Evolutionary conservation across 1,139 yeast genomes (phyloP), one percentile per base, ranked within the genome.

Genomic region (Pichia sp.): DNA sequence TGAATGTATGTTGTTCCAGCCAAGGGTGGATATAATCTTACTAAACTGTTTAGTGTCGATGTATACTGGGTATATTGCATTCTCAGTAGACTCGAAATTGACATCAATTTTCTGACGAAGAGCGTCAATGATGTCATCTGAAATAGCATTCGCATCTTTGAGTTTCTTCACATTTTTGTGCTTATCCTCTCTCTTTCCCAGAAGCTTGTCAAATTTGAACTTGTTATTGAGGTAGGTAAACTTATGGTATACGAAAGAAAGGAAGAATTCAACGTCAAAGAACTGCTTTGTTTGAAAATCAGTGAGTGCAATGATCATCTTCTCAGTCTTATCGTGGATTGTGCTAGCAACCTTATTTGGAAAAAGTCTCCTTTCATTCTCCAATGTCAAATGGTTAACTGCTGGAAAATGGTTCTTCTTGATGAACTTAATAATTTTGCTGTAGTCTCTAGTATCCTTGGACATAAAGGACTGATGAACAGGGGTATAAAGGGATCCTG

Each of bases 401-500:
- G 69, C 55, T 8, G 86, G 85, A 38, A 60, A 58, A 30, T 69
- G 62, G 45, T 70, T 66, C 33, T 60, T 57, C 21, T 57, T 50
- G 19, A 80, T 59, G 59, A 79, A 80, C 11, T 64, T 50, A 45
- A 65, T 51, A n/a, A 82, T 61, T 31, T 62, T 59, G 14, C 60
- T 62, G 22, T 58, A 56, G 44, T 72, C 66, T 46, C 88, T 66
- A 44, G 73, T 66, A 48, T 80, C 84, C 38, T 74, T 74, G 3
- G 84, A 72, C 0, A 78, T 76, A 56, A 73, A 74, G 40, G 72
- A 74, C 48, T 74, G 82, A 47, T 58, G 77, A 5, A 77, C 67
- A 8, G 63, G 60, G 0, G 82, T 69, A 32, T 69, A 55, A 38
- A 74, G 53, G 6, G 75, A 62, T 38, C 72, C 69, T 37, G 79